Base-by-base conservation (phyloP, 192 early-diverging fungal genomes). In the Linnemannia schmuckeri region DNA sequence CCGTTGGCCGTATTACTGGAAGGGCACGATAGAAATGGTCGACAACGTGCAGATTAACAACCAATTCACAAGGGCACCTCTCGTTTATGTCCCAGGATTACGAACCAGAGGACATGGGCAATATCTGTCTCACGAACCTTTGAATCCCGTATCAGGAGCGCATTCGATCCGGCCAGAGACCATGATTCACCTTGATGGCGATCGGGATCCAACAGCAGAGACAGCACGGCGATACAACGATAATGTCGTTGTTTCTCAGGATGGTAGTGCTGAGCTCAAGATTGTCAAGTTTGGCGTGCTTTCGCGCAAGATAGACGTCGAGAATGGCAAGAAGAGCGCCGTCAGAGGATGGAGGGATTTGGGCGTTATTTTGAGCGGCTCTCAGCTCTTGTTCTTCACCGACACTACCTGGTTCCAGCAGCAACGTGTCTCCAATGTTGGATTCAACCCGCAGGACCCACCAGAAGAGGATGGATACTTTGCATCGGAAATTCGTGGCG, bases 331-430 rank as follows among this genome's bases (percentile, higher is more conserved):
- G 24, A 94, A 94, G 78, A 93, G 87, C 18, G 73, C 88, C 38
- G 90, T 93, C 76, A 91, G 96, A 30, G 89, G 93, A 38, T 96
- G 96, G 96, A 92, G 93, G 89, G 90, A 92, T 24, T 90, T 94
- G n/a, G 94, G 95, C 81, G 91, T 96, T 70, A 93, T 96, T 27
- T 87, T 96, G 42, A 94, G 94, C 82, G 96, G 96, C 38, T 96
- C 94, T 63, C 94, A 95, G 40, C 88, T 96, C 63, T 92, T 95
- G 68, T 93, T 96, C 57, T 95, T 96, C 88, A 90, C 90, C 18
- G 94, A 94, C 71, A 76, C 88, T 3, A 68, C 88, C 12, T 89
- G 89, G 74, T 93, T 93, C 66, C 90, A 93, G 35, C 55, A 80
- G 15, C 90, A 91, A 77, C 77, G 75, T 10, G 80, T 70, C n/a